phyloP scores from a whole-genome alignment of 2,329 filamentous ascomycete genomes.

The Achaetomium macrosporum region DNA sequence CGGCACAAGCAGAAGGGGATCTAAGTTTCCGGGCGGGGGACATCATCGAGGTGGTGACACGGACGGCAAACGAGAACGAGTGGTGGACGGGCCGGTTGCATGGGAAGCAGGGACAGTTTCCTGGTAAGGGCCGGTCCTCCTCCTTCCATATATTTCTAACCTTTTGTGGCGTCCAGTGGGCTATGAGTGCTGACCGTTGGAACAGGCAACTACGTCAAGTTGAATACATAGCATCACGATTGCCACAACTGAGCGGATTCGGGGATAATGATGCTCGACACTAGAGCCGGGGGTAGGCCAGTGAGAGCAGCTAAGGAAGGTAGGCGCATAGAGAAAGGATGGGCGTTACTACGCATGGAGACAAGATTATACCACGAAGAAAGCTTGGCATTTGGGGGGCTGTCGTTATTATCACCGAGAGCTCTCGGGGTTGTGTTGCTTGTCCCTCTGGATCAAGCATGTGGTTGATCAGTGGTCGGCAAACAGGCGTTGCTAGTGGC shows the following conservation, averaged over 20 bases:
- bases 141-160: not conserved
- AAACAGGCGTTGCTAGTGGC: too few species aligned
- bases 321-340: too few species aligned
- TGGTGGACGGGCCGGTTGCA: constrained; percentile 89
- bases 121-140: constrained; percentile 58
- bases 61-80: constrained; percentile 88
- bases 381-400: too few species aligned
- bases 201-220: constrained; percentile 8
- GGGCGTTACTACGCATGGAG: too few species aligned
- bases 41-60: constrained; percentile 76
- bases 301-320: too few species aligned
- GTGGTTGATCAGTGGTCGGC: too few species aligned
- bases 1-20: constrained; percentile 90
- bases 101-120: constrained; percentile 84
- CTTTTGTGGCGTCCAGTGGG: not conserved
- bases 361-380: too few species aligned
- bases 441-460: too few species aligned
- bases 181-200: not conserved
- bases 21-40: constrained; percentile 86
- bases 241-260: too few species aligned
- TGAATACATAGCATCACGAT: constrained; percentile 2
- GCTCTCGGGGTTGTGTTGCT: too few species aligned
- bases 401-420: too few species aligned
- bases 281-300: too few species aligned
- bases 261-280: not conserved